Conservation (phyloP, 345 rosid species). For the Dipteronia dyeriana region DNA sequence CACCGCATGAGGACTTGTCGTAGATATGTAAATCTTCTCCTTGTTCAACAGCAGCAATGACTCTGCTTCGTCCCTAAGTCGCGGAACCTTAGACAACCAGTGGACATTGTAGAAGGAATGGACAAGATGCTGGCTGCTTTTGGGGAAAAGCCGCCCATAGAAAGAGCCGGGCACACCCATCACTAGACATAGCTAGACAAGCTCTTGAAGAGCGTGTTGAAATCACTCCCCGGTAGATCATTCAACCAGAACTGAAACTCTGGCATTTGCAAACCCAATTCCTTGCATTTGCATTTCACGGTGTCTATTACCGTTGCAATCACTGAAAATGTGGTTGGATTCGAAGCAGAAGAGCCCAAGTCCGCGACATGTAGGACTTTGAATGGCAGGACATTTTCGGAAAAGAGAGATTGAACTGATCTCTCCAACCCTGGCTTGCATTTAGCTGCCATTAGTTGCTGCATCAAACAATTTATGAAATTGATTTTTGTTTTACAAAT, state of each 20-base stretch:
- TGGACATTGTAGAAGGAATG: constrained; percentile 30
- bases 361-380: constrained; percentile 22
- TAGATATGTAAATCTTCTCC: constrained; percentile 24
- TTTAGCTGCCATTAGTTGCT: too few species aligned
- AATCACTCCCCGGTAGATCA: constrained; percentile 33
- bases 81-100: constrained; percentile 38
- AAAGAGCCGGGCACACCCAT: constrained; percentile 32
- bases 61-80: constrained; percentile 16
- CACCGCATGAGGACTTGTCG: constrained; percentile 24
- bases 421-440: not conserved
- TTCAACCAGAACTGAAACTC: constrained; percentile 23
- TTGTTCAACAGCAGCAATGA: constrained; percentile 21
- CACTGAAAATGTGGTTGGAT: constrained; percentile 11
- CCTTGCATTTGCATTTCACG: not conserved
- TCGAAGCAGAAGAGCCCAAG: constrained; percentile 26
- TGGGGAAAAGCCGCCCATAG: constrained; percentile 28
- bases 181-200: not conserved
- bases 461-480: too few species aligned
- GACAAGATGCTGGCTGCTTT: constrained; percentile 14
- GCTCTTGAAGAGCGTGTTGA: constrained; percentile 29
- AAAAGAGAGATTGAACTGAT: constrained; percentile 14
- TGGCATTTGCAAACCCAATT: not conserved
- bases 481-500: too few species aligned
- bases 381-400: not conserved
- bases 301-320: constrained; percentile 13